These are phyloP conservation scores for Brassica nigra DNA, from an alignment of 345 rosid species.

Conservation along the genomic window DNA sequence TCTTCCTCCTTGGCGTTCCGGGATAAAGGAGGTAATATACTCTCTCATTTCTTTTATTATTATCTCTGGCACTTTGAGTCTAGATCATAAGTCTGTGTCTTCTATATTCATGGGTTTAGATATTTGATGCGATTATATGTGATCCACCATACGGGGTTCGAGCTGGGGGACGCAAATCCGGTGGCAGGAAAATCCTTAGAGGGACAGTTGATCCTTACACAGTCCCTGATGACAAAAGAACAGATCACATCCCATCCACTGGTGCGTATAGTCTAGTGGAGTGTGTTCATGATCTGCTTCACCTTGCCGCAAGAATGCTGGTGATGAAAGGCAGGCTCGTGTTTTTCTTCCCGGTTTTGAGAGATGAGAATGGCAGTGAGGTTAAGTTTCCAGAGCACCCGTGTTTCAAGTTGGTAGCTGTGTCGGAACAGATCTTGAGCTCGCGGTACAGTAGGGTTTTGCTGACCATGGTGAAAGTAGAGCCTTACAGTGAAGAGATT, in stretches of 20 bases:
- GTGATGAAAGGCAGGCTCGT: conserved; percentile 89
- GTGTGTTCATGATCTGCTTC: conserved; percentile 88
- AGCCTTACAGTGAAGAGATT: conserved; percentile 59
- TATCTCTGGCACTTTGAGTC: not conserved
- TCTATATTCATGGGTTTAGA: conserved; percentile 42
- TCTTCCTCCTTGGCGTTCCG: conserved; percentile 95
- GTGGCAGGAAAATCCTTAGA: conserved; percentile 86
- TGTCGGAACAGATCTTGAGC: conserved; percentile 90
- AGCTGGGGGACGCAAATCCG: conserved; percentile 95
- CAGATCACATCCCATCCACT: conserved; percentile 88
- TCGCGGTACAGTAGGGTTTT: conserved; percentile 79
- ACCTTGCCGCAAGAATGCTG: conserved; percentile 88
- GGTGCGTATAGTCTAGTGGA: conserved; percentile 83
- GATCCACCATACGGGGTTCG: conserved; percentile 98
- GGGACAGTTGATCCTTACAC: conserved; percentile 83
- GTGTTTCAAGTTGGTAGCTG: conserved; percentile 69
- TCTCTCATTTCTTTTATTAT: not conserved
- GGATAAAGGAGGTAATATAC: conserved; percentile 70
- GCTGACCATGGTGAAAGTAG: conserved; percentile 79
- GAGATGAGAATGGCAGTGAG: conserved; percentile 60
- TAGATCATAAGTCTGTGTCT: not conserved
- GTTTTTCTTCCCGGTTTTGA: conserved; percentile 76
- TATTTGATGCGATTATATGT: conserved; percentile 86
- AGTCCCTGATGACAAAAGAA: conserved; percentile 88
- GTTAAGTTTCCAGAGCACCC: conserved; percentile 71